Evolutionary conservation across 176 grass and related monocot genomes (phyloP).

Genomic region (Chrysopogon serrulatus): DNA sequence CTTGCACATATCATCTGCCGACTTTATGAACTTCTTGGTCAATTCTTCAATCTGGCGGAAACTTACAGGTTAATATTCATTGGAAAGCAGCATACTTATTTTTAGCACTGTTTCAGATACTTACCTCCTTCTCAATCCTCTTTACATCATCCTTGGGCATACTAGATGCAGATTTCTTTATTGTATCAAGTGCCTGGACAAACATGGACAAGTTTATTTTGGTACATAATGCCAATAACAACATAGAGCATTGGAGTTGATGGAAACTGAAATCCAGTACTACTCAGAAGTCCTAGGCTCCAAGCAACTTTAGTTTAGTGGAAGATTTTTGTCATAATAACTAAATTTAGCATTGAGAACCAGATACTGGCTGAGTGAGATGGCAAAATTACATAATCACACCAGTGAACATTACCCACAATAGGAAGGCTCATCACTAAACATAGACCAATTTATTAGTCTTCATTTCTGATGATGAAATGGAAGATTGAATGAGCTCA

Average conservation of each 20-base stretch:
- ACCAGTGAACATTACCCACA: background rate
- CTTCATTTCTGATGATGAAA: background rate
- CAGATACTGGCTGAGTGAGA: background rate
- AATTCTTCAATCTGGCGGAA: slow-evolving; percentile 72
- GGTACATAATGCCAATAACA: background rate
- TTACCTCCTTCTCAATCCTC: slow-evolving; percentile 82
- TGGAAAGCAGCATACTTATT: background rate
- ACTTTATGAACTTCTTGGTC: slow-evolving; percentile 87
- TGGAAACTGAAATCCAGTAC: background rate
- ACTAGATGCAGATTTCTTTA: slow-evolving; percentile 79
- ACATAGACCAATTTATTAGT: background rate
- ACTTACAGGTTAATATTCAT: slow-evolving; percentile 9
- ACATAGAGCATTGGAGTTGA: background rate
- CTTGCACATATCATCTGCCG: slow-evolving; percentile 96
- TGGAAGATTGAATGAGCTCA: background rate
- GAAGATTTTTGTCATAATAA: background rate
- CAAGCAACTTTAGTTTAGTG: background rate
- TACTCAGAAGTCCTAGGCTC: background rate
- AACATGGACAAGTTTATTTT: background rate
- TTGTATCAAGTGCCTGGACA: slow-evolving; percentile 81
- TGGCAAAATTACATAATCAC: background rate
- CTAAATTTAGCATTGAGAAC: background rate
- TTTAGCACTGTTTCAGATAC: slow-evolving; percentile 24
- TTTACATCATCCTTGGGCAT: slow-evolving; percentile 96
- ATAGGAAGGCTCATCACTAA: background rate